phyloP scores from a whole-genome alignment of 2,329 filamentous ascomycete genomes.

The Triangularia verruculosa region DNA sequence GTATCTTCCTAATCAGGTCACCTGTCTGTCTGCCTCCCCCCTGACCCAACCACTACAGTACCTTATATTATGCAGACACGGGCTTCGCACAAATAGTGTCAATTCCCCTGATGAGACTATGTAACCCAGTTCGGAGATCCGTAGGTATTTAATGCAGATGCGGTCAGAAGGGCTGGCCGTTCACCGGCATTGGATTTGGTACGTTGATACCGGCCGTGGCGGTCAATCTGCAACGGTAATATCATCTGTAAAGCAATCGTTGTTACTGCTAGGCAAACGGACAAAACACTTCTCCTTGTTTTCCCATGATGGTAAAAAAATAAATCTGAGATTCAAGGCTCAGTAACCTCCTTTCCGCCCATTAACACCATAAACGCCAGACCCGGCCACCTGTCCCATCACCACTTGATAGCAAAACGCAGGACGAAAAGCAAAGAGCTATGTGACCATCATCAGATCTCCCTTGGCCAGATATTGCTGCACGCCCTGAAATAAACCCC shows the following conservation, averaged over 20 bases:
- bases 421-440: neutral
- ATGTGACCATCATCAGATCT: neutral
- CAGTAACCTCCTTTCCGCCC: neutral
- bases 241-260: neutral
- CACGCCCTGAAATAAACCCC: neutral
- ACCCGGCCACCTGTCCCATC: neutral
- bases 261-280: neutral
- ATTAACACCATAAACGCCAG: constrained; percentile 4
- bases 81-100: neutral
- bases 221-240: neutral
- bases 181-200: neutral
- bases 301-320: neutral
- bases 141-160: neutral
- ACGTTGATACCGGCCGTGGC: too few relatives aligned
- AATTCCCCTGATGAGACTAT: too few relatives aligned
- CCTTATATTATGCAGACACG: neutral
- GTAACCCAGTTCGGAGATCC: neutral
- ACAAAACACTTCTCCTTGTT: neutral
- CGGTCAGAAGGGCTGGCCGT: neutral
- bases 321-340: neutral
- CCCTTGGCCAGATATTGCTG: neutral
- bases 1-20: constrained; percentile 7
- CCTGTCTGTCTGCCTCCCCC: too few relatives aligned
- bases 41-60: neutral
- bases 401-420: neutral